These are phyloP conservation scores for Pseudogymnoascus pannorum DNA, from an alignment of 2,329 filamentous ascomycete genomes.

Conservation along the genomic window DNA sequence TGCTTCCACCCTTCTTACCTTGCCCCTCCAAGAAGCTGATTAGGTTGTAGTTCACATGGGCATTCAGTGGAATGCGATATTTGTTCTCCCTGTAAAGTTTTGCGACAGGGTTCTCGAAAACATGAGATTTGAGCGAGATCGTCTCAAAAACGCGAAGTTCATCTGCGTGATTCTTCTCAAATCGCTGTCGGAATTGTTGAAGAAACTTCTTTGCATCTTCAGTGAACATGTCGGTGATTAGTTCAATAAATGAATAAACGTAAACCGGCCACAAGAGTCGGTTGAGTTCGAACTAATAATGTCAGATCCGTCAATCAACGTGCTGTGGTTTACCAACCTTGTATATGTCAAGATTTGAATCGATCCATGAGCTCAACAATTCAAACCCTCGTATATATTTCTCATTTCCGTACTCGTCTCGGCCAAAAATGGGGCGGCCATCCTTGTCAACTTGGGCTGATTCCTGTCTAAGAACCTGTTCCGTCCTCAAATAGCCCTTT, in stretches of 20 bases:
- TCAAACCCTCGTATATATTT: constrained; percentile 73
- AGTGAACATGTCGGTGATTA: constrained; percentile 64
- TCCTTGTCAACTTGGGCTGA: constrained; percentile 76
- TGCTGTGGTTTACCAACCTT: constrained; percentile 51
- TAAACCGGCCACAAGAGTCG: constrained; percentile 91
- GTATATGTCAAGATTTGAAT: constrained; percentile 89
- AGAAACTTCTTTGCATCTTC: constrained; percentile 71
- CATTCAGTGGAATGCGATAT: constrained; percentile 84
- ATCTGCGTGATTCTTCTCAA: constrained; percentile 71
- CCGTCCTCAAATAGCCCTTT: constrained; percentile 87
- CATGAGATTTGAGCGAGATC: constrained; percentile 69
- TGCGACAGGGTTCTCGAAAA: constrained; percentile 67
- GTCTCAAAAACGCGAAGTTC: constrained; percentile 70
- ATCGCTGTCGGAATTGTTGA: constrained; percentile 56
- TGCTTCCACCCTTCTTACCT: constrained; percentile 67
- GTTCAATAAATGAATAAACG: constrained; percentile 82
- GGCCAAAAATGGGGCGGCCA: constrained; percentile 62
- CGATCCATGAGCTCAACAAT: constrained; percentile 73
- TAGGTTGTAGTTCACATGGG: constrained; percentile 72
- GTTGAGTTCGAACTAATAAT: constrained; percentile 66
- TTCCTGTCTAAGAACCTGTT: constrained; percentile 86
- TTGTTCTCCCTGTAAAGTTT: constrained; percentile 79
- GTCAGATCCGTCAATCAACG: constrained; percentile 16
- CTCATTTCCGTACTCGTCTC: constrained; percentile 60
- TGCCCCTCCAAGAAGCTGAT: constrained; percentile 89